These are phyloP conservation scores for Waltergamsia citrina DNA, from an alignment of 2,329 filamentous ascomycete genomes.

Conservation along the genomic window DNA sequence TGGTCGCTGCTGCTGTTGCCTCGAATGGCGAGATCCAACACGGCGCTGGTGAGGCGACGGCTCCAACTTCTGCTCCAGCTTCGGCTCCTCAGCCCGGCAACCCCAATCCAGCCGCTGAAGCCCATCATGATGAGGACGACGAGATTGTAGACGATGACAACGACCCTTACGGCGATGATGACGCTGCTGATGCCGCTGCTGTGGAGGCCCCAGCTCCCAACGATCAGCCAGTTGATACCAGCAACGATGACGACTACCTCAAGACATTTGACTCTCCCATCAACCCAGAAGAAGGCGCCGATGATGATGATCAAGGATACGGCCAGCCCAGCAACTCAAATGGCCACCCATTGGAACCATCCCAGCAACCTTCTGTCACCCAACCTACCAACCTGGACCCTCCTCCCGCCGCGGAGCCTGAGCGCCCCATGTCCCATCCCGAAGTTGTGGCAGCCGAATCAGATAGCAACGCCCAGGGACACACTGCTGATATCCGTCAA, in stretches of 20 bases:
- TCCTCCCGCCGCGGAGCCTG: constrained; percentile 12
- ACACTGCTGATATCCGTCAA: constrained; percentile 25
- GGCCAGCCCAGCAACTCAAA: too few species aligned
- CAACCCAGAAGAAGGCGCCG: constrained; percentile 18
- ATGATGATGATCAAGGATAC: background rate
- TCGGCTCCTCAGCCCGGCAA: constrained; percentile 10
- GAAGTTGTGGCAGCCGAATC: background rate
- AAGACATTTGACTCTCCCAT: constrained; percentile 41
- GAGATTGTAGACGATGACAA: constrained; percentile 22
- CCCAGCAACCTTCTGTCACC: constrained; percentile 18
- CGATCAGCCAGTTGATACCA: constrained; percentile 21
- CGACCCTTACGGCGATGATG: constrained; percentile 33
- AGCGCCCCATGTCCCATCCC: constrained; percentile 10
- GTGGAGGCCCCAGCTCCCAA: constrained; percentile 13
- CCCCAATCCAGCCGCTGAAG: constrained; percentile 2
- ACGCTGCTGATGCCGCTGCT: constrained; percentile 9
- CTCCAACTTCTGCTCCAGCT: constrained; percentile 17
- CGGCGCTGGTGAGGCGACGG: background rate
- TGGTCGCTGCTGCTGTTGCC: constrained; percentile 25
- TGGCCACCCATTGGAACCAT: constrained; percentile 21
- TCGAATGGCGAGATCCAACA: constrained; percentile 13
- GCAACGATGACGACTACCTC: constrained; percentile 42
- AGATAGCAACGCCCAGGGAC: constrained; percentile 1
- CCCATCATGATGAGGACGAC: constrained; percentile 14
- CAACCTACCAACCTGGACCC: constrained; percentile 18